Percentiles rank a stretch among this genome's conserved stretches.
Evolutionary conservation across 441 rosid genomes (phyloP).

Genomic region (Viola pubescens): DNA sequence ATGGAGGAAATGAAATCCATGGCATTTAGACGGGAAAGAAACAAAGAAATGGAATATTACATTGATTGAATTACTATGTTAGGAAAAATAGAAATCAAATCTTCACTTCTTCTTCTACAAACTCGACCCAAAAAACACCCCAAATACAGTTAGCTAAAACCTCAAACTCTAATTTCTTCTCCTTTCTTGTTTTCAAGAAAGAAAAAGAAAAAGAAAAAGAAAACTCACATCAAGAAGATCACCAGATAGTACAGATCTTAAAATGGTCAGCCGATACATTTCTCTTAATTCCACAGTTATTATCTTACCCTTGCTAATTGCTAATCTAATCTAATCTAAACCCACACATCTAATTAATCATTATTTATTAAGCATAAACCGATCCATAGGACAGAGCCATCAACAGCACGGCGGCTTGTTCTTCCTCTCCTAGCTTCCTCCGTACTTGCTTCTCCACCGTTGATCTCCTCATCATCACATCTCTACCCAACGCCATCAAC

Average conservation of each 20-base stretch:
- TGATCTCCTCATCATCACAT: conserved; percentile 61
- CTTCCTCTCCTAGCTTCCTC: conserved; percentile 73
- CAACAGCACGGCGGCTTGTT: conserved; percentile 77
- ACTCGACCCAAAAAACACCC: background rate
- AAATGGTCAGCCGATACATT: conserved; percentile 22
- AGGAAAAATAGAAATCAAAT: conserved; percentile 5
- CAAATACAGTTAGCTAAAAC: conserved; percentile 12
- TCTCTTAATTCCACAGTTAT: conserved; percentile 6
- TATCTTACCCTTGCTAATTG: background rate
- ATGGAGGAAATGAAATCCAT: background rate
- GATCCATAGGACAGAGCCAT: conserved; percentile 84
- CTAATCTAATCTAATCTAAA: background rate
- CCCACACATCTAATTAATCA: background rate
- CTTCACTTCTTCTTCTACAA: conserved; percentile 2
- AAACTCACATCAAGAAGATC: background rate
- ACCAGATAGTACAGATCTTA: conserved; percentile 4
- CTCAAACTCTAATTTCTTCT: background rate
- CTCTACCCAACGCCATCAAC: conserved; percentile 47
- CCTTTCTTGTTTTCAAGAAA: background rate
- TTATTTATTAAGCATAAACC: conserved; percentile 41
- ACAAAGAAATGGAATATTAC: background rate
- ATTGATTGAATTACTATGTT: background rate
- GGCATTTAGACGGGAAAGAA: background rate
- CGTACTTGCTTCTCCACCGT: conserved; percentile 43
- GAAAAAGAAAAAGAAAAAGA: background rate